These are phyloP conservation scores for Dictyophora rubrovolvata DNA, from an alignment of 768 basidiomycete genomes.

Conservation along the genomic window DNA sequence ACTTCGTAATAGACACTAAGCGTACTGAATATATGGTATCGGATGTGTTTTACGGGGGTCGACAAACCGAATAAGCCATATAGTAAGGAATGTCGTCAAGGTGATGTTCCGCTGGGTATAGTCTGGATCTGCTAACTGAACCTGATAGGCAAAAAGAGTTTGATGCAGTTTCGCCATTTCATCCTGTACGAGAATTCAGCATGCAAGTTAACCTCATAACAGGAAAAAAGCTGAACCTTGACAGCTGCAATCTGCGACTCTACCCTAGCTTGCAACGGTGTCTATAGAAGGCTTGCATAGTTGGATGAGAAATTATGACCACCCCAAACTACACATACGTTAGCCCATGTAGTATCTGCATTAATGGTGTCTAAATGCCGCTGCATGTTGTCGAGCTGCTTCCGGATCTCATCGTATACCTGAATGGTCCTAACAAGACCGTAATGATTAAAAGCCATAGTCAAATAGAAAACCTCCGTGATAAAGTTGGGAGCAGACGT, in stretches of 20 bases:
- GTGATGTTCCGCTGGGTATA: slow-evolving; percentile 66
- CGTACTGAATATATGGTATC: slow-evolving; percentile 53
- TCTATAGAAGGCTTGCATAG: slow-evolving; percentile 28
- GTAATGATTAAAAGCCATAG: slow-evolving; percentile 80
- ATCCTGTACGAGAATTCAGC: slow-evolving; percentile 27
- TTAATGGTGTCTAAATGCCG: slow-evolving; percentile 67
- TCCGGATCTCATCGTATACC: slow-evolving; percentile 59
- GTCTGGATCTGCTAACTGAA: slow-evolving; percentile 81
- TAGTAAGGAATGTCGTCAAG: slow-evolving; percentile 84
- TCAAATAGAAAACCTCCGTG: slow-evolving; percentile 87
- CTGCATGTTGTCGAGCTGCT: slow-evolving; percentile 68
- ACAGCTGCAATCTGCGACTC: slow-evolving; percentile 68
- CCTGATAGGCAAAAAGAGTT: slow-evolving; percentile 72
- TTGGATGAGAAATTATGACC: background rate
- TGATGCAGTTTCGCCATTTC: slow-evolving; percentile 63
- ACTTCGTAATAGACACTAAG: slow-evolving; percentile 11
- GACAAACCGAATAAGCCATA: slow-evolving; percentile 86
- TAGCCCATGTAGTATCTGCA: slow-evolving; percentile 74
- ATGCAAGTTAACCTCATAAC: background rate
- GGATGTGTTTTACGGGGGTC: slow-evolving; percentile 79
- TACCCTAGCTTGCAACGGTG: slow-evolving; percentile 62
- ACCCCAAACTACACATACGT: slow-evolving; percentile 36
- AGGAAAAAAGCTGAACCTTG: slow-evolving; percentile 37
- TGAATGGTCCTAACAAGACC: slow-evolving; percentile 78
- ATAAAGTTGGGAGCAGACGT: slow-evolving; percentile 82